These are phyloP conservation scores for Acanthamoeba culbertsoni DNA, from an alignment of 208 protist genomes.

Conservation along the genomic window DNA sequence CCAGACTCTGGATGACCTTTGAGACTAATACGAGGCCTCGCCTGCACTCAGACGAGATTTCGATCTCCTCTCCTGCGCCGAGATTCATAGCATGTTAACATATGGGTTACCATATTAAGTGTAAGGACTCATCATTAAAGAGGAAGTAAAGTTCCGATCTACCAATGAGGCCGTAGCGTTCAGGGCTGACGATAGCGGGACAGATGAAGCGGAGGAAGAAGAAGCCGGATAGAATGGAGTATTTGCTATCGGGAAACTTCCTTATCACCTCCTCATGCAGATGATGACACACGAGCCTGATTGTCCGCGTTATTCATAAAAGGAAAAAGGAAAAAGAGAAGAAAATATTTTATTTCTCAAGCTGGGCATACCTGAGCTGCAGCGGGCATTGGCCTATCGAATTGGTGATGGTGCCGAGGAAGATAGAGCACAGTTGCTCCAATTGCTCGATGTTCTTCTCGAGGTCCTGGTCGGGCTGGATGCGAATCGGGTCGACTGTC, in stretches of 20 bases:
- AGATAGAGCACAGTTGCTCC: not conserved
- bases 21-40: conserved; percentile 46
- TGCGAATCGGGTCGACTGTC: not conserved
- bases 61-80: not conserved
- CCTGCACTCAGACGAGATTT: not conserved
- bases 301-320: too few relatives aligned
- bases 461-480: not conserved
- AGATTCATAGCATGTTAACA: too few relatives aligned
- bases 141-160: not conserved
- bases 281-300: conserved; percentile 7
- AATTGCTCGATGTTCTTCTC: not conserved
- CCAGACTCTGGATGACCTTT: conserved; percentile 45
- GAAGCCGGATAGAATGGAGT: not conserved
- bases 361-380: not conserved
- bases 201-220: conserved; percentile 58
- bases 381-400: not conserved
- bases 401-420: not conserved
- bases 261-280: not conserved
- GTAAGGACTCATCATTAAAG: too few relatives aligned
- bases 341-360: not conserved
- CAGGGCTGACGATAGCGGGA: conserved; percentile 38
- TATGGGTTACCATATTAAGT: too few relatives aligned
- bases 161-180: not conserved
- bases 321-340: not conserved
- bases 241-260: conserved; percentile 47